Evolutionary conservation across 768 basidiomycete species (phyloP).

Genomic region (Piloderma croceum): DNA sequence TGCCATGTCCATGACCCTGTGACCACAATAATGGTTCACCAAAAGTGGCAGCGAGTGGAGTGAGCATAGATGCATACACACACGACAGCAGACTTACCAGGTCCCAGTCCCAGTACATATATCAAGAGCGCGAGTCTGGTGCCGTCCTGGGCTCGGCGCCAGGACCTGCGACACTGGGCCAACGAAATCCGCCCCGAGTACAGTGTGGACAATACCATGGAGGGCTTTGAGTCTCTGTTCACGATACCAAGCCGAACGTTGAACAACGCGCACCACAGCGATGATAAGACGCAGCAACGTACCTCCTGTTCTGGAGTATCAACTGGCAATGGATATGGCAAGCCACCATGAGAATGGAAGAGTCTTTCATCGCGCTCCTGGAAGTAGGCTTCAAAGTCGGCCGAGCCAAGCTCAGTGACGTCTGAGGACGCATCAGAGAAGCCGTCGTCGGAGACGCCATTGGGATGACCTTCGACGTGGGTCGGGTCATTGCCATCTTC

Average conservation of each 20-base stretch:
- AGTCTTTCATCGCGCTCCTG: conserved; percentile 52
- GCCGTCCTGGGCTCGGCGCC: conserved; percentile 30
- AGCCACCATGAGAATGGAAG: conserved; percentile 58
- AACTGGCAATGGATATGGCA: conserved; percentile 69
- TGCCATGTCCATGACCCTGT: conserved; percentile 75
- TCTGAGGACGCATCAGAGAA: conserved; percentile 38
- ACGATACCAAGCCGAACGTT: conserved; percentile 2
- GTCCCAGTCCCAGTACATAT: conserved; percentile 70
- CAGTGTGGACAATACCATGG: conserved; percentile 42
- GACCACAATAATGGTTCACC: conserved; percentile 11
- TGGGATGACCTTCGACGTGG: conserved; percentile 1
- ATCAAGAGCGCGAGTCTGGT: conserved; percentile 58
- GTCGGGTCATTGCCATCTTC: neutral
- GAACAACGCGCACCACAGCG: neutral
- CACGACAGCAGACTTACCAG: conserved; percentile 55
- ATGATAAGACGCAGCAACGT: conserved; percentile 17
- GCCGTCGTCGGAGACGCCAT: conserved; percentile 26
- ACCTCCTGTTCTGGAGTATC: conserved; percentile 69
- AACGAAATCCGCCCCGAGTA: conserved; percentile 54
- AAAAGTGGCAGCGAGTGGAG: conserved; percentile 14
- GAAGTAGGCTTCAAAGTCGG: conserved; percentile 61
- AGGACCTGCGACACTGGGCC: conserved; percentile 56
- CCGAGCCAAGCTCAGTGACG: too few relatives aligned
- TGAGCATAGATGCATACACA: conserved; percentile 13
- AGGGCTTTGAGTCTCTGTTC: conserved; percentile 47